Percentiles rank a stretch among this genome's conserved stretches.
Conservation (phyloP, 2,329 filamentous ascomycete genomes). For the Exserohilum turcica region DNA sequence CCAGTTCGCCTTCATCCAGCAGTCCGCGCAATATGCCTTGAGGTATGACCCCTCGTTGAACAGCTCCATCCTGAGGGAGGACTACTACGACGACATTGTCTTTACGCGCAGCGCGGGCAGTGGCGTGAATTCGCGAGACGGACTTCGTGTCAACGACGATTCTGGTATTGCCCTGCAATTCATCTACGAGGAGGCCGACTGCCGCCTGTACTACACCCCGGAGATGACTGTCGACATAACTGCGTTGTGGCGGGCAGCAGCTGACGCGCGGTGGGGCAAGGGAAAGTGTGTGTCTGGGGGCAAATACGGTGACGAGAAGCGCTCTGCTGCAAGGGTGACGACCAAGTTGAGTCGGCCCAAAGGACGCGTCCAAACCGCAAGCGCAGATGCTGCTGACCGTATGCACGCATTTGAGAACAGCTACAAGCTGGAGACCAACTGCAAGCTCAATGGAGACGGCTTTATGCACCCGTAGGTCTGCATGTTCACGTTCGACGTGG, state of each 20-base stretch:
- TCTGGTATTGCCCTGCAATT: constrained; percentile 46
- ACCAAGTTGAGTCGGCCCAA: constrained; percentile 29
- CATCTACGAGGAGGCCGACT: constrained; percentile 48
- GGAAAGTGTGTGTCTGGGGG: constrained; percentile 39
- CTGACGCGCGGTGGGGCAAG: constrained; percentile 43
- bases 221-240: constrained; percentile 50
- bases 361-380: constrained; percentile 15
- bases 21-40: constrained; percentile 28
- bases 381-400: constrained; percentile 26
- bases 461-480: constrained; percentile 42
- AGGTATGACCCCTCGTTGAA: constrained; percentile 31
- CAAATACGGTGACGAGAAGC: constrained; percentile 27
- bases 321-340: constrained; percentile 25
- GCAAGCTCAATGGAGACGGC: constrained; percentile 34
- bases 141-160: constrained; percentile 37
- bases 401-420: constrained; percentile 34
- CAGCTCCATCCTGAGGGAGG: constrained; percentile 29
- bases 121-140: constrained; percentile 46
- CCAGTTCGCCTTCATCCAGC: constrained; percentile 41
- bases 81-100: constrained; percentile 35
- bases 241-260: constrained; percentile 47
- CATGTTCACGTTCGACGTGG: background rate
- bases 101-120: constrained; percentile 32
- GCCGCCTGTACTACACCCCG: constrained; percentile 48
- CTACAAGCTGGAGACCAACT: constrained; percentile 39